phyloP scores from a whole-genome alignment of 768 basidiomycete genomes.

The Leucosporidium yakuticum region DNA sequence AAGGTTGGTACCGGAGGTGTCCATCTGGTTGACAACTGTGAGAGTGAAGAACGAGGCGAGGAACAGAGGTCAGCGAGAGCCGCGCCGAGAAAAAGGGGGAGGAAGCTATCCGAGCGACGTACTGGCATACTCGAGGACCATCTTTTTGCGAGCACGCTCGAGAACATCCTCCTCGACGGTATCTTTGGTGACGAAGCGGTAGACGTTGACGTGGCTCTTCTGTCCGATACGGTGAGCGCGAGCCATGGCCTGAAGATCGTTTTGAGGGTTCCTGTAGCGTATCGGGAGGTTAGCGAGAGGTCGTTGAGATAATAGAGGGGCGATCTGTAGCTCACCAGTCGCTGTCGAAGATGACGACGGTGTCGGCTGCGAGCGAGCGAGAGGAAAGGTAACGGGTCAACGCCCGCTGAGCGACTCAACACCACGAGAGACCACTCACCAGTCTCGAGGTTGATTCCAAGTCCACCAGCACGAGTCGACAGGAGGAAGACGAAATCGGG shows the following conservation, averaged over 20 bases:
- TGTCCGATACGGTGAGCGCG: conserved; percentile 98
- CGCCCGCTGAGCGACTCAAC: not conserved
- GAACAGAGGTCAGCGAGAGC: conserved; percentile 14
- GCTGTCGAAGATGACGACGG: conserved; percentile 97
- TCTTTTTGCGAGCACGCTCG: conserved; percentile 97
- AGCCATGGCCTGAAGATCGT: conserved; percentile 98
- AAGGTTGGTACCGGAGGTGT: conserved; percentile 94
- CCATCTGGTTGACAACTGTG: conserved; percentile 99
- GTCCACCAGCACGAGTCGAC: conserved; percentile 91
- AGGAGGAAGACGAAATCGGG: conserved; percentile 95
- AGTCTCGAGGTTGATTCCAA: conserved; percentile 98
- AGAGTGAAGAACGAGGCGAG: not conserved
- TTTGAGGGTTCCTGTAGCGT: conserved; percentile 51
- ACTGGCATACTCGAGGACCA: conserved; percentile 99
- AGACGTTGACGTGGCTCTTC: conserved; percentile 96
- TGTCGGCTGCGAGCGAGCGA: conserved; percentile 58
- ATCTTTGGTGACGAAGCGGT: conserved; percentile 96
- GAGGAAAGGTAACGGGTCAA: not conserved
- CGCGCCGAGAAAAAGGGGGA: not conserved
- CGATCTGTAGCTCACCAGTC: conserved; percentile 44
- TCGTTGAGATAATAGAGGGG: not conserved
- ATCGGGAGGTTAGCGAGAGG: conserved; percentile 7
- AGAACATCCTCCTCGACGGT: conserved; percentile 99
- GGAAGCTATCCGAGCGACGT: conserved; percentile 46
- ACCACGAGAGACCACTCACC: not conserved